These are phyloP conservation scores for Hyaloperonospora brassicae DNA, from an alignment of 352 stramenopile genomes.

Conservation along the genomic window DNA sequence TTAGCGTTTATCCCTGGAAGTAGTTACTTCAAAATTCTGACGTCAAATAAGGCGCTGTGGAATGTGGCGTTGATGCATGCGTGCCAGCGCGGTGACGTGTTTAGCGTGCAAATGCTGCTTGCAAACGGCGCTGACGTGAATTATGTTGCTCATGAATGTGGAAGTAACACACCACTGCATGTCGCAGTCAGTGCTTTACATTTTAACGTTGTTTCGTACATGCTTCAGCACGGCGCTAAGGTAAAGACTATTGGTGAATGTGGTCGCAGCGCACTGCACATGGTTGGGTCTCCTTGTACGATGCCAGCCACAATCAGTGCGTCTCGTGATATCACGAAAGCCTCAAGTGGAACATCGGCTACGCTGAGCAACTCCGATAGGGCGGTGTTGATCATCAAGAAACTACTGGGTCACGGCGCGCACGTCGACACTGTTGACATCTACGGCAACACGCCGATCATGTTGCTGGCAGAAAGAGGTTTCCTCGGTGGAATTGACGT, in stretches of 20 bases:
- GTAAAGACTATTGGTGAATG: constrained; percentile 61
- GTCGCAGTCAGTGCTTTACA: constrained; percentile 73
- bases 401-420: constrained; percentile 66
- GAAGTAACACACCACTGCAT: constrained; percentile 71
- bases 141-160: constrained; percentile 76
- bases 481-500: constrained; percentile 65
- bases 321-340: constrained; percentile 22
- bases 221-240: constrained; percentile 81
- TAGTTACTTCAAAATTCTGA: constrained; percentile 86
- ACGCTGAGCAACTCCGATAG: constrained; percentile 45
- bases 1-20: constrained; percentile 77
- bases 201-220: constrained; percentile 82
- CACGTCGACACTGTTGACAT: constrained; percentile 61
- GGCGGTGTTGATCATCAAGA: constrained; percentile 74
- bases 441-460: constrained; percentile 76
- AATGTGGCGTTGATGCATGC: constrained; percentile 85
- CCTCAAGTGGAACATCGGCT: constrained; percentile 14
- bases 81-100: constrained; percentile 76
- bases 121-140: constrained; percentile 84
- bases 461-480: constrained; percentile 68
- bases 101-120: constrained; percentile 82
- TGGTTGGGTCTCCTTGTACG: constrained; percentile 63
- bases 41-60: constrained; percentile 81
- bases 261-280: constrained; percentile 66
- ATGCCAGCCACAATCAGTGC: constrained; percentile 39